Conservation (phyloP, 768 basidiomycete species). For the Rhizopogon sp. region DNA sequence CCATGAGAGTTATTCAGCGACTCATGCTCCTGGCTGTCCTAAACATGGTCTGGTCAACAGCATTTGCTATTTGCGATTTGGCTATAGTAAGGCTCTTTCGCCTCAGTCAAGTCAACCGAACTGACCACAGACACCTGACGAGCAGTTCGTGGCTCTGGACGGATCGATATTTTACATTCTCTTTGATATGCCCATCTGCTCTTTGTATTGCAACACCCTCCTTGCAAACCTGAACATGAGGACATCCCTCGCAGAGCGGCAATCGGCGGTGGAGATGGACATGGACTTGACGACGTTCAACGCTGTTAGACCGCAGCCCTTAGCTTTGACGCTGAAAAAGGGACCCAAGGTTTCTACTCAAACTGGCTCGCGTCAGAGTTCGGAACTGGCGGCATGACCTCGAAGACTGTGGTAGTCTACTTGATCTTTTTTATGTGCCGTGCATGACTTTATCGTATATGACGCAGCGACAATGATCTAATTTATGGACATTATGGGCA, state of each 20-base stretch:
- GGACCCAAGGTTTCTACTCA: neutral
- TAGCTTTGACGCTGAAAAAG: neutral
- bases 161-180: neutral
- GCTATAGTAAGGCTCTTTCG: neutral
- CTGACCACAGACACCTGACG: neutral
- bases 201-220: conserved; percentile 15
- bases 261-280: neutral
- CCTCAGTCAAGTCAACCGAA: neutral
- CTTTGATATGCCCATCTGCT: conserved; percentile 13
- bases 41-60: neutral
- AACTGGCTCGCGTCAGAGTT: neutral
- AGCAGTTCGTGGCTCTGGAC: neutral
- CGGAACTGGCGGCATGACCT: neutral
- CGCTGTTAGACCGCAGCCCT: neutral
- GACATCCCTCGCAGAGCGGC: neutral
- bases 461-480: no score
- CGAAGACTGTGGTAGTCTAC: neutral
- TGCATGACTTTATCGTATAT: no score
- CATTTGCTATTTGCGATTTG: neutral
- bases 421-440: neutral
- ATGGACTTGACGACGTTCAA: neutral
- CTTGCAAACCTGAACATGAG: conserved; percentile 15
- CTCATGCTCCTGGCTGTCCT: neutral
- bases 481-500: no score
- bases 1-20: neutral